Evolutionary conservation across 1,284 basidiomycete genomes (phyloP), one percentile per base, ranked within the genome.

Genomic region (Vanrija humicola): DNA sequence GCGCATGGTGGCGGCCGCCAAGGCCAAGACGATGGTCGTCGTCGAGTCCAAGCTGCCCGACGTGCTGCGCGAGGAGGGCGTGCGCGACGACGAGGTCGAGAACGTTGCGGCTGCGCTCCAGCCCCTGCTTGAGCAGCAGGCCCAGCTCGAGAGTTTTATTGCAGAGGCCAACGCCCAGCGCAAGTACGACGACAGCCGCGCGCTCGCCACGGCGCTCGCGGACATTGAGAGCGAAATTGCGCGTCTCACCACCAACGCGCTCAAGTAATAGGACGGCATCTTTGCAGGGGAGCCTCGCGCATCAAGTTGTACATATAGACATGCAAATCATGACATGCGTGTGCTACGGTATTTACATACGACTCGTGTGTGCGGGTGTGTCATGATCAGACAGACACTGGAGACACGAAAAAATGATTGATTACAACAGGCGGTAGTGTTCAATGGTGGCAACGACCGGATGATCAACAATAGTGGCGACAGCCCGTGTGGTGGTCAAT

Each of bases 171-270:
- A 85, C 70, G 82, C 84, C 1, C 86, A 86, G 65, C 80, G 91
- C 44, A 94, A 94, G 76, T 93, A 94, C 62, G 91, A 95, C 74
- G 91, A 95, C 70, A 85, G 85, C 18, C 86, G 86, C 75, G 87
- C 85, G 4, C 77, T 95, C 55, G 84, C 86, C 66, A 71, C 77
- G 42, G 92, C 86, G 72, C 73, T 94, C 47, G 79, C 76, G 46
- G 91, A 94, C 76, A 90, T 94, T 54, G 80, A 87, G 54, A 77
- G 68, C 14, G 90, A 93, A 78, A 92, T 94, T 59, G 84, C 84
- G 61, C 83, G 82, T 64, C 79, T 91, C 15, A 72, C 70, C 19
- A 38, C 29, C 19, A 59, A 34, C n/a, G 58, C 19, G 63, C 63
- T 48, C 45, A 38, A 52, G 42, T 55, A 51, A 34, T 34, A 5